Conservation (phyloP, 148 eudicot genomes). For the Chenopodium album region DNA sequence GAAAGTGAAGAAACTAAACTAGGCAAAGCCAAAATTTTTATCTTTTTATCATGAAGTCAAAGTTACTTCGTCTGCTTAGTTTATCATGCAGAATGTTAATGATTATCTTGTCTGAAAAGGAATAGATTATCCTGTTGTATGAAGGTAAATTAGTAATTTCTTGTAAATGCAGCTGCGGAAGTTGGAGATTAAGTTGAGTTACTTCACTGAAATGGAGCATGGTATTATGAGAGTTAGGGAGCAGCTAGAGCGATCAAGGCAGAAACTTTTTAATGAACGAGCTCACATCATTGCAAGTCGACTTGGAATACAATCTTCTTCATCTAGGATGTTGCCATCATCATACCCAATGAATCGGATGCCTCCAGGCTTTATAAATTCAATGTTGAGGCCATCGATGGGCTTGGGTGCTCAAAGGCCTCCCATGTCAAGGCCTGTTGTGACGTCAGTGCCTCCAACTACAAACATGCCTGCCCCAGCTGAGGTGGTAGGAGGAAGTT, state of each 20-base stretch:
- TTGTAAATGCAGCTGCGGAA: conserved; percentile 64
- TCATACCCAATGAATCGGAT: conserved; percentile 56
- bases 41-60: background rate
- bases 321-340: conserved; percentile 60
- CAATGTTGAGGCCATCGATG: conserved; percentile 58
- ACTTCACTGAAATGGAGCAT: conserved; percentile 79
- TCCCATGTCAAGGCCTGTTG: conserved; percentile 59
- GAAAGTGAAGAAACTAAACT: background rate
- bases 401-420: conserved; percentile 61
- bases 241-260: conserved; percentile 78
- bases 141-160: conserved; percentile 9
- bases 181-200: conserved; percentile 80
- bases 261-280: conserved; percentile 79
- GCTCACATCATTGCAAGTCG: conserved; percentile 82
- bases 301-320: conserved; percentile 56
- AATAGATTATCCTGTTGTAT: conserved; percentile 10
- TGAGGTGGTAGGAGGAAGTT: conserved; percentile 38
- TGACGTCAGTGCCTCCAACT: conserved; percentile 44
- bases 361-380: conserved; percentile 46
- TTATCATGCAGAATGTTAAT: background rate
- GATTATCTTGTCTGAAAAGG: background rate
- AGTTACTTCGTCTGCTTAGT: background rate
- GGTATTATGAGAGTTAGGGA: conserved; percentile 68
- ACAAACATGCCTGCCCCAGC: conserved; percentile 36
- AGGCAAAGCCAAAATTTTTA: background rate